Base-by-base conservation (phyloP, 805 yeast species). In the Monosporozyma aerobia region DNA sequence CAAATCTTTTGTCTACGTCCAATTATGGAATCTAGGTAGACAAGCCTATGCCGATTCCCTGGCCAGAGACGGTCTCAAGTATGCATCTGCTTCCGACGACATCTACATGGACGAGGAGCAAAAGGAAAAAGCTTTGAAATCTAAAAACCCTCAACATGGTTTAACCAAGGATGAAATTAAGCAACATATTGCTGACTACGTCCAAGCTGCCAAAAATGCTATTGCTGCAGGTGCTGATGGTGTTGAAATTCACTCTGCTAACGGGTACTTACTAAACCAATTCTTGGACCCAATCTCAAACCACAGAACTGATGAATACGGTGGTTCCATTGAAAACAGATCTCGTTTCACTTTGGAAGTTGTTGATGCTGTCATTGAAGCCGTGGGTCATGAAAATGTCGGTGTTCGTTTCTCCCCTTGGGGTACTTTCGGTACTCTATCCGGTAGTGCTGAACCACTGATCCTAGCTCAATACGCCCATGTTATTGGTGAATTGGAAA, bases 221-320 rank as follows among this genome's bases (percentile, higher is more conserved):
- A 53, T 70, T 33, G 64, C 57, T 11, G 65, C 67, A n/a, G 73
- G 73, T 45, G 73, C 73, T 49, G 87, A 84, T 64, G 82, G 82
- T 56, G 77, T 84, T 32, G 88, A 85, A 65, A 68, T 85, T 48
- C 90, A 83, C 63, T 72, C 72, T 43, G 89, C 89, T 19, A 82
- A 83, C 63, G 88, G 90, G n/a, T 83, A 80, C 62, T 63, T 85
- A 53, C 57, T 79, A 40, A 73, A 76, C 65, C 79, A 80, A 64
- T 83, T 85, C 59, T 62, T 82, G 57, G 77, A 79, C 45, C 71
- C 74, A 11, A 58, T 67, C 10, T 69, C 74, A 48, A 75, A 75
- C 63, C 64, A 77, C 49, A 65, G 76, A 68, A 73, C 74, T 3
- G 84, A 79, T 63, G 71, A 76, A 57, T 80, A 79, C 56, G 83